Evolutionary conservation across 768 basidiomycete genomes (phyloP).

Genomic region (Boletus vinaceobasis): DNA sequence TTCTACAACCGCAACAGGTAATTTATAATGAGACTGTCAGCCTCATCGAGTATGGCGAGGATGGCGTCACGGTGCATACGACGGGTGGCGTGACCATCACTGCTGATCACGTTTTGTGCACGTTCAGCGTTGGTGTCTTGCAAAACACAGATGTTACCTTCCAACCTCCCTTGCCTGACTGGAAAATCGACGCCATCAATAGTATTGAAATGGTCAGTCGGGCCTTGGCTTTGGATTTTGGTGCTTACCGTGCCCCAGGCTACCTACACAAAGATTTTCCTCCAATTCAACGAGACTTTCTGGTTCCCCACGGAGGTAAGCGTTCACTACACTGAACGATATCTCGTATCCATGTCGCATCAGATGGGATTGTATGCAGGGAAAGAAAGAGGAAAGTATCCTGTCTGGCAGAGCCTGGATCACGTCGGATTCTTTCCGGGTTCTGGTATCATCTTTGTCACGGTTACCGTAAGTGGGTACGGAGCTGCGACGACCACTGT

Average conservation of each 20-base stretch:
- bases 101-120: conserved; percentile 60
- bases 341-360: not conserved
- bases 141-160: conserved; percentile 61
- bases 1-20: conserved; percentile 46
- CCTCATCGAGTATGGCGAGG: conserved; percentile 42
- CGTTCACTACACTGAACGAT: not conserved
- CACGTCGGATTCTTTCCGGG: conserved; percentile 55
- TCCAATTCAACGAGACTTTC: conserved; percentile 59
- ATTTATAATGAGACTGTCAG: conserved; percentile 50
- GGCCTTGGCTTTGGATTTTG: not conserved
- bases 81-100: conserved; percentile 40
- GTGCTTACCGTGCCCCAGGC: conserved; percentile 28
- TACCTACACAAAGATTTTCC: conserved; percentile 67
- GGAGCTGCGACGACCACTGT: not conserved
- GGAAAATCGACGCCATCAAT: conserved; percentile 63
- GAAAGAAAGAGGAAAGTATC: conserved; percentile 53
- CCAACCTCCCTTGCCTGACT: conserved; percentile 52
- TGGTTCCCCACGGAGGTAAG: conserved; percentile 49
- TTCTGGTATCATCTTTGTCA: conserved; percentile 43
- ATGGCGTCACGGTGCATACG: conserved; percentile 47
- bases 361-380: conserved; percentile 54
- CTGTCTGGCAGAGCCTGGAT: conserved; percentile 67
- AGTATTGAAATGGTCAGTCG: conserved; percentile 53
- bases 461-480: conserved; percentile 20
- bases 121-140: conserved; percentile 68